Conservation (phyloP, 129 eudicot genomes). For the Helianthus annuus region DNA sequence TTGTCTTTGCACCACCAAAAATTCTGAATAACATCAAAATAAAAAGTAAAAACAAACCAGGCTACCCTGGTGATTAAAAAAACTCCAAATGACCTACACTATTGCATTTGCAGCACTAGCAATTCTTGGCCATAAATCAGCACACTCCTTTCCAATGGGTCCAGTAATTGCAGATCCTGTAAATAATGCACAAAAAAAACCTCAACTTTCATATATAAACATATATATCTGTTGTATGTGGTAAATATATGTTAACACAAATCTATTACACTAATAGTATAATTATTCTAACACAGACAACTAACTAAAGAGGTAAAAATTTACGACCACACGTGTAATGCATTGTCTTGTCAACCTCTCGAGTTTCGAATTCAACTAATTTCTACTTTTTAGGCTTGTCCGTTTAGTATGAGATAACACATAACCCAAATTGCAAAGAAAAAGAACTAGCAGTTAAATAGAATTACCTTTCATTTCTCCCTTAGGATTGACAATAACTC, state of each 20-base stretch:
- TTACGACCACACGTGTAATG: too few relatives aligned
- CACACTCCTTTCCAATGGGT: constrained; percentile 89
- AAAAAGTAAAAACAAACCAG: background rate
- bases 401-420: background rate
- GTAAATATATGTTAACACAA: too few relatives aligned
- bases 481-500: constrained; percentile 86
- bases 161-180: constrained; percentile 90
- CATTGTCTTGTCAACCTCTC: too few relatives aligned
- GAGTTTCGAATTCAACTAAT: too few relatives aligned
- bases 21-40: background rate
- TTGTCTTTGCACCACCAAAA: constrained; percentile 17
- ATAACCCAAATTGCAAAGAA: too few relatives aligned
- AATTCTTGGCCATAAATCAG: constrained; percentile 90
- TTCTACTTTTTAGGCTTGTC: too few relatives aligned
- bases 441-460: background rate
- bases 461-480: constrained; percentile 91
- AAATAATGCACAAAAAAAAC: background rate
- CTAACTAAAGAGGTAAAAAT: too few relatives aligned
- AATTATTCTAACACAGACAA: too few relatives aligned
- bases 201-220: background rate
- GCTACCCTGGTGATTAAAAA: background rate
- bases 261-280: too few relatives aligned
- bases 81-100: constrained; percentile 36
- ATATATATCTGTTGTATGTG: background rate
- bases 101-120: constrained; percentile 93